phyloP scores from a whole-genome alignment of 2,329 filamentous ascomycete genomes.

The Pseudogymnoascus sp. region DNA sequence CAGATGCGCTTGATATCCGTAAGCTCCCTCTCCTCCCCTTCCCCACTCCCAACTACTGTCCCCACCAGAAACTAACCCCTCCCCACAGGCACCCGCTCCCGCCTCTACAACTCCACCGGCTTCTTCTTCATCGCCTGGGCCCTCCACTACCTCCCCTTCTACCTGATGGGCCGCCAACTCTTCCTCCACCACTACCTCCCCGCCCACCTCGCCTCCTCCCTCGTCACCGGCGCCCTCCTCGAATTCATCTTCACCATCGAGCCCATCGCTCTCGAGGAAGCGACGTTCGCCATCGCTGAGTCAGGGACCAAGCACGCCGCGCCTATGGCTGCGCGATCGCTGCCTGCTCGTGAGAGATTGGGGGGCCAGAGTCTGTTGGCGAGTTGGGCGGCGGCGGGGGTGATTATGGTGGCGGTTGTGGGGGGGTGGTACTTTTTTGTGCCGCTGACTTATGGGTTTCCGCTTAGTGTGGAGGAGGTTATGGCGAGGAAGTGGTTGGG shows the following conservation, averaged over 20 bases:
- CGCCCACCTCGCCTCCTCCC: slow-evolving; percentile 80
- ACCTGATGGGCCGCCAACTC: slow-evolving; percentile 93
- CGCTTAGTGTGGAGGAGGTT: slow-evolving; percentile 72
- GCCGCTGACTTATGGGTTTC: slow-evolving; percentile 90
- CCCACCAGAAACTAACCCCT: not conserved
- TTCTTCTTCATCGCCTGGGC: slow-evolving; percentile 99
- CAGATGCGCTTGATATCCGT: slow-evolving; percentile 91
- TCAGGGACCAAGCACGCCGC: slow-evolving; percentile 39
- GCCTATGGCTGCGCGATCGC: slow-evolving; percentile 44
- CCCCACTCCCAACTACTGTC: not conserved
- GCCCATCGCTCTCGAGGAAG: slow-evolving; percentile 53
- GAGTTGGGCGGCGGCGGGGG: slow-evolving; percentile 70
- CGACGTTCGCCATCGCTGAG: slow-evolving; percentile 38
- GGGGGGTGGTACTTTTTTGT: slow-evolving; percentile 90
- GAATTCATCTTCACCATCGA: slow-evolving; percentile 96
- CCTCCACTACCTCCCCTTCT: slow-evolving; percentile 96
- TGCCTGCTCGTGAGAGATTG: slow-evolving; percentile 76
- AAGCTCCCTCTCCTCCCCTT: slow-evolving; percentile 40
- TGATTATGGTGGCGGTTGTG: slow-evolving; percentile 61
- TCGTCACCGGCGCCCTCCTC: slow-evolving; percentile 84
- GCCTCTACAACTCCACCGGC: slow-evolving; percentile 95
- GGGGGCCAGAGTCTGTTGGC: slow-evolving; percentile 68
- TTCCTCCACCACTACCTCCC: slow-evolving; percentile 98
- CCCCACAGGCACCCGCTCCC: slow-evolving; percentile 69
- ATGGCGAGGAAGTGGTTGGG: slow-evolving; percentile 86